A percentile compares a stretch with the other conserved stretches of the same genome.
phyloP scores from a whole-genome alignment of 2,329 filamentous ascomycete genomes.

The Hysterium pulicare region DNA sequence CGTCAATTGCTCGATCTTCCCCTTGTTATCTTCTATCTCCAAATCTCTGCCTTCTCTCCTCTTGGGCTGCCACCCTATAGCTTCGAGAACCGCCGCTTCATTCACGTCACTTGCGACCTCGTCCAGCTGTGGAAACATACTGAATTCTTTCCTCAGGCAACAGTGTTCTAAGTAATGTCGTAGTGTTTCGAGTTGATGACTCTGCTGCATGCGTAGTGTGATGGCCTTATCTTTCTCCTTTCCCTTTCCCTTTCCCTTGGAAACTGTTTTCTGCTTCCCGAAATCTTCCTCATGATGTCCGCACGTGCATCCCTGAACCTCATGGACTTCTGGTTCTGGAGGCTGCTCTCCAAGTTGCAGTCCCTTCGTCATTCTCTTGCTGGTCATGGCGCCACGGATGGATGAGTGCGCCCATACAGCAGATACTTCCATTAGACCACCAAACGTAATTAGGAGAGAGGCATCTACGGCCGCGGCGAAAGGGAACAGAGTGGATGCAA shows the following conservation, averaged over 20 bases:
- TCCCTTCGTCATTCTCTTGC: constrained; percentile 38
- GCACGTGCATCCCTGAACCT: constrained; percentile 13
- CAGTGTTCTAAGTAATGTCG: constrained; percentile 37
- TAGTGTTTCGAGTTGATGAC: constrained; percentile 35
- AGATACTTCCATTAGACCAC: constrained; percentile 35
- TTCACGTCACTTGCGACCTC: constrained; percentile 21
- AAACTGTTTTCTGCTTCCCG: constrained; percentile 5
- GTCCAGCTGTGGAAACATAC: constrained; percentile 30
- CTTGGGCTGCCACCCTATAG: constrained; percentile 43
- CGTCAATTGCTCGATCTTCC: constrained; percentile 10
- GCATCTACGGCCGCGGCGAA: constrained; percentile 35
- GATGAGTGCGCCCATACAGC: constrained; percentile 39
- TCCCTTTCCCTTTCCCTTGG: constrained; percentile 13
- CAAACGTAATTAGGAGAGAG: constrained; percentile 37
- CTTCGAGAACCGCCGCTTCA: constrained; percentile 40
- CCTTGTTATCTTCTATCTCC: constrained; percentile 32
- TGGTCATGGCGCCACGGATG: constrained; percentile 45
- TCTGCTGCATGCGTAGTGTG: constrained; percentile 35
- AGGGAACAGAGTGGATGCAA: constrained; percentile 43
- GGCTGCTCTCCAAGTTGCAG: constrained; percentile 16
- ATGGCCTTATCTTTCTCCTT: constrained; percentile 31
- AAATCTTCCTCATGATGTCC: constrained; percentile 13
- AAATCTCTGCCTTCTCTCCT: constrained; percentile 24
- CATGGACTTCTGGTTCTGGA: constrained; percentile 1
- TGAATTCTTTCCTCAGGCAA: constrained; percentile 36